Conservation (phyloP, 2,329 filamentous ascomycete genomes). For the Fulvia fulva region DNA sequence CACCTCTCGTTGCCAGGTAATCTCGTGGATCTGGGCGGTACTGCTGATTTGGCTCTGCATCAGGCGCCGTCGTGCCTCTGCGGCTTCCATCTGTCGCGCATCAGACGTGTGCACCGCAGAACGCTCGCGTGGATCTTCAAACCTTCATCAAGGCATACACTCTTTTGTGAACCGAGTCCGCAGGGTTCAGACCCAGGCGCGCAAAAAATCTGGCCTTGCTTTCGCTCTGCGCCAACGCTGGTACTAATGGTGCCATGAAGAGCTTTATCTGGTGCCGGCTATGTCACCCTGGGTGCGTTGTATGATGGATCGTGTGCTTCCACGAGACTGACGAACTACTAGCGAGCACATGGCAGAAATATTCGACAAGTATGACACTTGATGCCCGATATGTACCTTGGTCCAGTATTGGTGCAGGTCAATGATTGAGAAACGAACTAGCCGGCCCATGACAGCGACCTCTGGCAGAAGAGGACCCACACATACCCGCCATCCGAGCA, state of each 20-base stretch:
- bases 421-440: too few species aligned
- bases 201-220: slow-evolving; percentile 40
- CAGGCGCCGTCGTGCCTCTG: slow-evolving; percentile 36
- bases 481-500: too few species aligned
- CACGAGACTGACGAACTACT: too few species aligned
- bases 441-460: too few species aligned
- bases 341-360: too few species aligned
- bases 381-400: too few species aligned
- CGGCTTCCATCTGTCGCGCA: slow-evolving; percentile 38
- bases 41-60: slow-evolving; percentile 33
- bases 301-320: too few species aligned
- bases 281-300: too few species aligned
- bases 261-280: too few species aligned
- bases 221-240: slow-evolving; percentile 37
- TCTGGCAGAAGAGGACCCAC: too few species aligned
- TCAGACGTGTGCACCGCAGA: background rate
- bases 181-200: slow-evolving; percentile 38
- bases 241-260: slow-evolving; percentile 2
- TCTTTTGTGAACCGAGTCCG: slow-evolving; percentile 29
- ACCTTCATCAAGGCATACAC: slow-evolving; percentile 43
- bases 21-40: slow-evolving; percentile 44
- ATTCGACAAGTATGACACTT: too few species aligned
- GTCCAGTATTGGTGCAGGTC: too few species aligned
- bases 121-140: background rate
- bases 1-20: slow-evolving; percentile 41